These are phyloP conservation scores for Tagetes erecta DNA, from an alignment of 129 eudicot species.

Conservation along the genomic window DNA sequence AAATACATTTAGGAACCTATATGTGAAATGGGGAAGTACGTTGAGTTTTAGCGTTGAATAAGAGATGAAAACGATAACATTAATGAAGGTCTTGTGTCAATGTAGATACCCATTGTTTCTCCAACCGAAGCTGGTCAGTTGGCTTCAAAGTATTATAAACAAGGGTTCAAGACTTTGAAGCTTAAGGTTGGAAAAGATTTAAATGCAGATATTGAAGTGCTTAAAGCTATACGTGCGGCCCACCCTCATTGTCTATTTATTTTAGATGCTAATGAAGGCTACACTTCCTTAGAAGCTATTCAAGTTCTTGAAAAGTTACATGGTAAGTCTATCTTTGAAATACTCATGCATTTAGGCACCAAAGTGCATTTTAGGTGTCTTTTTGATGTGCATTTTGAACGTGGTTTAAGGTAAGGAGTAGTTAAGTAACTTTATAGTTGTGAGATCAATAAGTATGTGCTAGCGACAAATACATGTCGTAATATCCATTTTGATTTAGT, in stretches of 20 bases:
- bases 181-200: conserved; percentile 87
- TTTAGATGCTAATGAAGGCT: conserved; percentile 95
- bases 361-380: not conserved
- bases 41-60: not conserved
- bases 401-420: not conserved
- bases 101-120: conserved; percentile 87
- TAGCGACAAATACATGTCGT: not conserved
- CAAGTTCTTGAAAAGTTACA: conserved; percentile 74
- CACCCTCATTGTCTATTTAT: conserved; percentile 77
- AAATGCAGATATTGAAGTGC: conserved; percentile 78
- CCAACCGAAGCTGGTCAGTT: conserved; percentile 65
- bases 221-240: conserved; percentile 71
- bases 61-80: conserved; percentile 3
- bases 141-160: conserved; percentile 68
- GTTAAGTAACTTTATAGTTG: not conserved
- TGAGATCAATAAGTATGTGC: not conserved
- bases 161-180: conserved; percentile 81
- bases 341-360: not conserved
- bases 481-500: not conserved
- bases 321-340: conserved; percentile 41
- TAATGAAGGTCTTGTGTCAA: not conserved
- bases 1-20: not conserved
- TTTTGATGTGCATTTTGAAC: not conserved
- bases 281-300: conserved; percentile 76
- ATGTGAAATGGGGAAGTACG: not conserved